These are phyloP conservation scores for Hymenoscyphus linearis DNA, from an alignment of 2,329 filamentous ascomycete species.

Conservation along the genomic window DNA sequence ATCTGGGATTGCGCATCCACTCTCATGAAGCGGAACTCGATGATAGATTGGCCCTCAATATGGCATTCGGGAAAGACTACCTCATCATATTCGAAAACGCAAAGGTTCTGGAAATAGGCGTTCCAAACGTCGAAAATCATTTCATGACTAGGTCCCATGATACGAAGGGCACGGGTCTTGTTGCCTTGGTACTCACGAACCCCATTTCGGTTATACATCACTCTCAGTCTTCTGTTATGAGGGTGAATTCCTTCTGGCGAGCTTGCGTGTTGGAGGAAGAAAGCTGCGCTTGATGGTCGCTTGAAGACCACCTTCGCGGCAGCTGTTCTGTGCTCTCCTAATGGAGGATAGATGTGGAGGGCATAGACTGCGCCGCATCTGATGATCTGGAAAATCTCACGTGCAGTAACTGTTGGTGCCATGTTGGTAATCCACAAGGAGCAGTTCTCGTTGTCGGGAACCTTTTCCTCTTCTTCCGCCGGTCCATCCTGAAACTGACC, in stretches of 20 bases:
- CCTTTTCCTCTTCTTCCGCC: background rate
- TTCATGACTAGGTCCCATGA: background rate
- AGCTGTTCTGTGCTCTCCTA: background rate
- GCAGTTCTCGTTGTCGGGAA: background rate
- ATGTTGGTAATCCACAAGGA: constrained; percentile 1
- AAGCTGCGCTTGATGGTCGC: background rate
- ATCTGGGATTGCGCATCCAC: constrained; percentile 8
- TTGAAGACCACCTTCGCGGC: constrained; percentile 7
- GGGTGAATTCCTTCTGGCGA: background rate
- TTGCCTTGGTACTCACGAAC: background rate
- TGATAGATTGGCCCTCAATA: background rate
- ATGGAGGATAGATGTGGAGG: constrained; percentile 2
- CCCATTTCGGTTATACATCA: constrained; percentile 5
- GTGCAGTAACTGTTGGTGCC: background rate
- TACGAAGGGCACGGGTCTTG: constrained; percentile 1
- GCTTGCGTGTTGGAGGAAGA: background rate
- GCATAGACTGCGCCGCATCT: background rate
- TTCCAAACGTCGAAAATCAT: constrained; percentile 5
- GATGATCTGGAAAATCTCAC: constrained; percentile 5
- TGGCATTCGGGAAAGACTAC: background rate
- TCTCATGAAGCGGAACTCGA: constrained; percentile 10
- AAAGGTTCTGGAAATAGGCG: background rate
- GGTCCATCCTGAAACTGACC: background rate
- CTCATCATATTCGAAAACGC: constrained; percentile 3
- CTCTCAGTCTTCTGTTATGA: background rate